phyloP scores from a whole-genome alignment of 2,329 filamentous ascomycete genomes.

The Cercospora beticola region DNA sequence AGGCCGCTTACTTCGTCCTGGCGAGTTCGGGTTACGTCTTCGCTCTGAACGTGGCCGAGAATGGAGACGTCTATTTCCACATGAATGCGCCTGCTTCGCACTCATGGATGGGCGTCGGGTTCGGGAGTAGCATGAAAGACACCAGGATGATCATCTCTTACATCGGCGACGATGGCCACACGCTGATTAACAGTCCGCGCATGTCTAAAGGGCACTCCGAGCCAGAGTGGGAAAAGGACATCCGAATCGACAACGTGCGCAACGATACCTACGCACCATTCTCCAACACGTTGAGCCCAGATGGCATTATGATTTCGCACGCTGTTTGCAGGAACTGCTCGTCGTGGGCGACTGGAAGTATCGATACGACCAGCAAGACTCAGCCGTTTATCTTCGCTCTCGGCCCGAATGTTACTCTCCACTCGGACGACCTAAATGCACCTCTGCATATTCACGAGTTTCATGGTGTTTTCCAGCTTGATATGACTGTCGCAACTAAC shows the following conservation, averaged over 20 bases:
- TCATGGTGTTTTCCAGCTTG: constrained; percentile 45
- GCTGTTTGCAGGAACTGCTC: constrained; percentile 44
- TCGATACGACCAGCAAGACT: constrained; percentile 35
- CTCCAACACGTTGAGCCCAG: constrained; percentile 27
- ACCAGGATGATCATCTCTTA: constrained; percentile 50
- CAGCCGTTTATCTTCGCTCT: constrained; percentile 48
- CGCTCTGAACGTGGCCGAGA: constrained; percentile 31
- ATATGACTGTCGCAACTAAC: constrained; percentile 43
- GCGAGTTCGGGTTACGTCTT: constrained; percentile 29
- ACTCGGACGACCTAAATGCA: constrained; percentile 35
- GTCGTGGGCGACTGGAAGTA: constrained; percentile 38
- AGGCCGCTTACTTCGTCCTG: constrained; percentile 32
- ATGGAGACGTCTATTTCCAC: constrained; percentile 35
- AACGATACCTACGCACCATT: constrained; percentile 39
- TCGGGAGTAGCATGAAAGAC: constrained; percentile 45
- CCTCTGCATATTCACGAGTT: constrained; percentile 40
- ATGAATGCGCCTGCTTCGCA: constrained; percentile 38
- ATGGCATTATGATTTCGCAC: constrained; percentile 35
- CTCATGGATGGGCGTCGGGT: constrained; percentile 48
- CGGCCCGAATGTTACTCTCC: constrained; percentile 37
- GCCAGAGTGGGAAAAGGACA: constrained; percentile 35
- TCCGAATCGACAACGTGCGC: constrained; percentile 36
- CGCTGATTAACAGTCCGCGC: constrained; percentile 42
- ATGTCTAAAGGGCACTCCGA: constrained; percentile 39
- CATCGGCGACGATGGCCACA: constrained; percentile 36